A percentile compares a stretch with the other conserved stretches of the same genome.
Evolutionary conservation across 2,329 filamentous ascomycete genomes (phyloP).

Genomic region (Exophiala spinifera): DNA sequence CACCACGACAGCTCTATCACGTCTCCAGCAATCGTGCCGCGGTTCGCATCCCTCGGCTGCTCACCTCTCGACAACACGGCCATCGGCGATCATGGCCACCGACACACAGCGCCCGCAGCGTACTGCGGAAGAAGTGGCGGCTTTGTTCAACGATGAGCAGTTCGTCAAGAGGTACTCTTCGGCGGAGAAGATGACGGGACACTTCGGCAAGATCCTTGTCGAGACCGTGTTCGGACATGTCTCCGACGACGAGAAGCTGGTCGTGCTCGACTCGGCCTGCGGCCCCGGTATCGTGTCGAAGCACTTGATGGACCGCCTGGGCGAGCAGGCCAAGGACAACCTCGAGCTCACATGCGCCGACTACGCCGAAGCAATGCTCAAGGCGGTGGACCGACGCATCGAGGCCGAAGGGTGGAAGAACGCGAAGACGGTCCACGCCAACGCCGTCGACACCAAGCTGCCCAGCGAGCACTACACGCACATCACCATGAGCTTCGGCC

Average conservation of each 20-base stretch:
- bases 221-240: conserved; percentile 30
- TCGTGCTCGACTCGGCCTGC: conserved; percentile 54
- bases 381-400: conserved; percentile 40
- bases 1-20: neutral
- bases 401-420: conserved; percentile 47
- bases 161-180: conserved; percentile 13
- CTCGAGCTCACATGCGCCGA: conserved; percentile 54
- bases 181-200: conserved; percentile 34
- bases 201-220: conserved; percentile 33
- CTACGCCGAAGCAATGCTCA: conserved; percentile 44
- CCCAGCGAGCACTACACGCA: conserved; percentile 40
- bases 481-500: conserved; percentile 47
- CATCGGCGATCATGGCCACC: neutral
- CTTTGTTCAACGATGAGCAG: conserved; percentile 6
- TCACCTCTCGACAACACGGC: neutral
- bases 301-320: conserved; percentile 42
- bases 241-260: conserved; percentile 27
- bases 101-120: neutral
- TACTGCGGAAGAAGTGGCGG: neutral
- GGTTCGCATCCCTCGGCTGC: neutral
- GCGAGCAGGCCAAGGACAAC: conserved; percentile 37
- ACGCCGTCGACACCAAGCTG: conserved; percentile 49
- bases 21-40: neutral
- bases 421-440: conserved; percentile 42
- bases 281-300: conserved; percentile 52